Base-by-base conservation (phyloP, 306 rosid species). In the Hippophae rhamnoides region DNA sequence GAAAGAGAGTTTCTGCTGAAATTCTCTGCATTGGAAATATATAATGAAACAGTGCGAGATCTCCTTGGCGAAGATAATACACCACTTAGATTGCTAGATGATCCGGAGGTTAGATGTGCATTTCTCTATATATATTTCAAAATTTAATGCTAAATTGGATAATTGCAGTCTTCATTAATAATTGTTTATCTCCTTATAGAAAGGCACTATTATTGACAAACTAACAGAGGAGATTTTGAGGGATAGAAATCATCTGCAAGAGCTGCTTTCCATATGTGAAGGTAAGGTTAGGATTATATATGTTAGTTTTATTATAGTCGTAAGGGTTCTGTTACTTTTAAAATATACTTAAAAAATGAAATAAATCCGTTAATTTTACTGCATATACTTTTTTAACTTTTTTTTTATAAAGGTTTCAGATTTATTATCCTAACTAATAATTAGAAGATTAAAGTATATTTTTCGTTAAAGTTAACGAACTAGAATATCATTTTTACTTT, bases 1-100 rank as follows among this genome's bases (percentile, higher is more conserved):
- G 94, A 78, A 27, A 81, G 86, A 70, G 81, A 85, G 31, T 92
- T 78, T 71, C 70, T 82, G 65, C 49, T 92, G 44, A 85, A 85
- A 66, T 92, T 92, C 72, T 92, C 95, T 61, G 96, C 98, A 9
- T 80, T 87, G 82, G 98, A 92, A 79, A 92, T 87, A 52, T 92
- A 87, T 52, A 92, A 87, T 61, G 98, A 92, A 81, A 89, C 81
- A 18, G 98, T 92, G 41, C 81, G 73, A 63, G 98, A 87, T 73
- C 96, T 87, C 64, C 93, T 92, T 41, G 62, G 68, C 65, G 67
- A 69, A 31, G 83, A 75, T 56, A 27, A 63, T 73, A 59, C 68
- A 52, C 79, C 79, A 65, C 86, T 87, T 54, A 78, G 98, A 81
- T 75, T 92, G 14, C 83, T 87, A 43, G 98, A 92, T 70, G 95